phyloP scores from a whole-genome alignment of 2,329 filamentous ascomycete genomes.

The Xylariales sp. region DNA sequence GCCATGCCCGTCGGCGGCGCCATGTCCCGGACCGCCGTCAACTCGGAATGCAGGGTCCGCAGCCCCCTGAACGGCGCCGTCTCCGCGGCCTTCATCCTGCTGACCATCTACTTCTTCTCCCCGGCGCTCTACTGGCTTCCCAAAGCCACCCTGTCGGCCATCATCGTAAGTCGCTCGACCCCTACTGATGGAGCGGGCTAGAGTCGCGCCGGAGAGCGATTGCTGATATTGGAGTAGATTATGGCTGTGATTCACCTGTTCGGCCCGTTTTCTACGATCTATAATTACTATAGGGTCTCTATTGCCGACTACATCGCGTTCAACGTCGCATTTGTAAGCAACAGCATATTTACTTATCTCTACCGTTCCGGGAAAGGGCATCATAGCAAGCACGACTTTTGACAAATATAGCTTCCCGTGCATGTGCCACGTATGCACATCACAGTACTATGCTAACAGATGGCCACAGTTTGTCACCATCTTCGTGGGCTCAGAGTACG shows the following conservation, averaged over 20 bases:
- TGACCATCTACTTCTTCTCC: conserved; percentile 71
- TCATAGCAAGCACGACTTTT: no score
- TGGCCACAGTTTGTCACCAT: conserved; percentile 65
- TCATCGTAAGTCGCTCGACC: conserved; percentile 60
- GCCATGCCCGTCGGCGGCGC: conserved; percentile 73
- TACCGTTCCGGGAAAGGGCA: no score
- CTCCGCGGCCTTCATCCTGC: conserved; percentile 69
- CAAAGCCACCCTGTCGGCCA: conserved; percentile 71
- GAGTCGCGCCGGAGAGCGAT: neutral
- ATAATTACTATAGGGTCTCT: conserved; percentile 72
- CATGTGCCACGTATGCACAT: no score
- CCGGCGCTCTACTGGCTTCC: conserved; percentile 75
- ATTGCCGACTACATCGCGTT: conserved; percentile 72
- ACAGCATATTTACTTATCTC: no score
- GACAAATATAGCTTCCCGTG: no score
- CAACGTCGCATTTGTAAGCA: conserved; percentile 65
- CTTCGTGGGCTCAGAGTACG: conserved; percentile 69
- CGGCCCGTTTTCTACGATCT: conserved; percentile 68
- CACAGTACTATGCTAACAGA: conserved; percentile 1
- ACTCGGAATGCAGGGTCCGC: conserved; percentile 71
- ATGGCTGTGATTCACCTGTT: conserved; percentile 73
- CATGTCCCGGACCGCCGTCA: conserved; percentile 75
- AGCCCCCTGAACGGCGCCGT: conserved; percentile 71
- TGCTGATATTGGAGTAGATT: conserved; percentile 55
- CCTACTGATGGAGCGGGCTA: conserved; percentile 8